phyloP scores from a whole-genome alignment of 169 alveolate species.

The Cryptosporidium sp. region DNA sequence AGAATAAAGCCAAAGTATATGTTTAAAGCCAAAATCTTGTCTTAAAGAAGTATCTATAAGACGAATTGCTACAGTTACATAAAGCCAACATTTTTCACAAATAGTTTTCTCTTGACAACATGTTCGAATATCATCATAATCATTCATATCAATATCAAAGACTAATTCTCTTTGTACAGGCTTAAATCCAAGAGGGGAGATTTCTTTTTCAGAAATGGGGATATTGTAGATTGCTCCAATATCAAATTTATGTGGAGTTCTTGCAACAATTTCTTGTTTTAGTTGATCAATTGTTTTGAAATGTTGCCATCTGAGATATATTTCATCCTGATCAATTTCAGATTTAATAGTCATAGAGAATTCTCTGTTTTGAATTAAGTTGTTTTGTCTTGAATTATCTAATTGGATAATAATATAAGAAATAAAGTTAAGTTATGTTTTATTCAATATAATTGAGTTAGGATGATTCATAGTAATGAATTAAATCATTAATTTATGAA shows the following conservation, averaged over 20 bases:
- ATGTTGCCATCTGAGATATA: slow-evolving; percentile 86
- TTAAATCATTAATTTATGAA: neutral
- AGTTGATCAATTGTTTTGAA: slow-evolving; percentile 82
- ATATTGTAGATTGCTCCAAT: slow-evolving; percentile 94
- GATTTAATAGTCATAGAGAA: slow-evolving; percentile 69
- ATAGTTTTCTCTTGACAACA: slow-evolving; percentile 96
- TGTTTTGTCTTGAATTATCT: slow-evolving; percentile 7
- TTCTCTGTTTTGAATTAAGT: slow-evolving; percentile 55
- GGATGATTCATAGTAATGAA: too few relatives aligned
- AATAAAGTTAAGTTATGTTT: neutral
- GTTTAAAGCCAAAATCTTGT: slow-evolving; percentile 95
- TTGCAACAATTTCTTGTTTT: slow-evolving; percentile 81
- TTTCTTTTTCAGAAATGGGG: slow-evolving; percentile 85
- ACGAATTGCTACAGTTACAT: slow-evolving; percentile 85
- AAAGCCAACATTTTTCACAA: slow-evolving; percentile 96
- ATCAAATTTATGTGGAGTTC: slow-evolving; percentile 88
- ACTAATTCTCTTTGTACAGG: slow-evolving; percentile 89
- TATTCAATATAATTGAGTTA: too few relatives aligned
- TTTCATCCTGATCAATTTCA: slow-evolving; percentile 80
- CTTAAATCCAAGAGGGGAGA: slow-evolving; percentile 66
- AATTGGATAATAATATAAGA: neutral
- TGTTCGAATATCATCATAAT: slow-evolving; percentile 97
- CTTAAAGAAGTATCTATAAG: slow-evolving; percentile 86
- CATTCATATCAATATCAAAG: slow-evolving; percentile 98
- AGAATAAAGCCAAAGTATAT: slow-evolving; percentile 95